Evolutionary conservation across 1,284 basidiomycete species (phyloP), one percentile per base, ranked within the genome.

Genomic region (Cryptococcus sp.): DNA sequence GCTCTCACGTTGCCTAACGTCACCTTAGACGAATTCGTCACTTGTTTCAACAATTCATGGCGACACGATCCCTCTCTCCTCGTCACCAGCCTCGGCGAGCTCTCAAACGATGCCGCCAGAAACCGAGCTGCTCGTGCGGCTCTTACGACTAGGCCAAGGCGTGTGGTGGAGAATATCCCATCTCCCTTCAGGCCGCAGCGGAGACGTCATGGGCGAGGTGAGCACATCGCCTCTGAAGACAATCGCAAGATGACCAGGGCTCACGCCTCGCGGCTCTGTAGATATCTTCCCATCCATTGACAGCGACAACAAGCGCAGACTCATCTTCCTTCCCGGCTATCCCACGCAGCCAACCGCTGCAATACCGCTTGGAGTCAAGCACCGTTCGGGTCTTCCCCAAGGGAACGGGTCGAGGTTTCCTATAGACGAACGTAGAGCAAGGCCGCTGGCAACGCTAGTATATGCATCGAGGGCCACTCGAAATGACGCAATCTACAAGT

Each of bases 401-500:
- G 65, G 78, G 78, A 1, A 80, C 76, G 0, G 78, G 78, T 8
- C 56, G 74, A 44, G 78, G 78, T 16, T 79, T 74, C 58, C 64
- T 80, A 23, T 80, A 62, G 56, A 41, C n/a, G 5, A 27, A 35
- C 31, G 2, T 8, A 35, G 13, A 8, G 31, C 31, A 8, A 8
- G 10, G 31, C 31, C 31, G 2, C 10, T 35, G 31, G 31, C 31
- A 13, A 35, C 13, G 13, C 31, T 35, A 5, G 31, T 35, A 13
- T 35, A 35, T 35, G 31, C 31, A 35, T 35, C 13, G 31, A 8
- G 31, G 31, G 31, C 31, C 10, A 35, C 8, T 13, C 13, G 10
- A 35, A 35, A 8, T 13, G 10, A 35, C 31, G 10, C 31, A 13
- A 13, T 35, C 31, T 25, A 25, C 25, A 25, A 25, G 25, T 25